Percentiles rank a stretch among this genome's conserved stretches.
Conservation (phyloP, 2,329 filamentous ascomycete genomes). For the Ophiostoma australiae region DNA sequence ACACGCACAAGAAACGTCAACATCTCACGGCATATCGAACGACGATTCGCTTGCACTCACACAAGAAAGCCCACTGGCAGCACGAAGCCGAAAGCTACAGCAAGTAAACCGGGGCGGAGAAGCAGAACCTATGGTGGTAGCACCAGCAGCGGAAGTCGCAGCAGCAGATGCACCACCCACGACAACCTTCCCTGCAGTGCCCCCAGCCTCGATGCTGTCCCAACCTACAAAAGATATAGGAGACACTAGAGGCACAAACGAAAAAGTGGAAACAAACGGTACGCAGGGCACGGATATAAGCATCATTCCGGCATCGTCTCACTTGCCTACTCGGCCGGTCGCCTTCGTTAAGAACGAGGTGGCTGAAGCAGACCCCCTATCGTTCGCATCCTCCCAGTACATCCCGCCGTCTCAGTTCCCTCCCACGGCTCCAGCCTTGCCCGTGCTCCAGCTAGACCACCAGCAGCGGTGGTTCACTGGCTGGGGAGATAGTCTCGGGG, state of each 20-base stretch:
- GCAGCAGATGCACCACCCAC: not conserved
- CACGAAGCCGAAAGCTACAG: constrained; percentile 36
- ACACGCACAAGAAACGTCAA: not conserved
- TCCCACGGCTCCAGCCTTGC: constrained; percentile 32
- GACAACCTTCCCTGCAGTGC: not conserved
- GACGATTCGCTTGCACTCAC: constrained; percentile 19
- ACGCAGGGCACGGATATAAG: not conserved
- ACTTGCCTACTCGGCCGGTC: not conserved
- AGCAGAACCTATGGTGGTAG: not conserved
- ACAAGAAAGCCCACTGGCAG: constrained; percentile 49
- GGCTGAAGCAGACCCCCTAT: not conserved
- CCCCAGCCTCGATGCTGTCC: not conserved
- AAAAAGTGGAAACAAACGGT: not conserved
- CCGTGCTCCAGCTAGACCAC: constrained; percentile 70
- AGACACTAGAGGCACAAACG: not conserved
- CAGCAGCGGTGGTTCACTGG: constrained; percentile 94
- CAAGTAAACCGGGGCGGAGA: not conserved
- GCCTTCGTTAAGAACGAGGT: not conserved
- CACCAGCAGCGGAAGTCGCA: not conserved
- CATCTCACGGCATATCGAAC: not conserved
- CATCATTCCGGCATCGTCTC: not conserved
- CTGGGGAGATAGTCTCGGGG: constrained; percentile 71
- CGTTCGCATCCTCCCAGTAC: constrained; percentile 20
- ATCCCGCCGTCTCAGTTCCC: constrained; percentile 29
- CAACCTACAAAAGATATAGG: not conserved